Evolutionary conservation across 768 basidiomycete genomes (phyloP).

Genomic region (Auriscalpium orientale): DNA sequence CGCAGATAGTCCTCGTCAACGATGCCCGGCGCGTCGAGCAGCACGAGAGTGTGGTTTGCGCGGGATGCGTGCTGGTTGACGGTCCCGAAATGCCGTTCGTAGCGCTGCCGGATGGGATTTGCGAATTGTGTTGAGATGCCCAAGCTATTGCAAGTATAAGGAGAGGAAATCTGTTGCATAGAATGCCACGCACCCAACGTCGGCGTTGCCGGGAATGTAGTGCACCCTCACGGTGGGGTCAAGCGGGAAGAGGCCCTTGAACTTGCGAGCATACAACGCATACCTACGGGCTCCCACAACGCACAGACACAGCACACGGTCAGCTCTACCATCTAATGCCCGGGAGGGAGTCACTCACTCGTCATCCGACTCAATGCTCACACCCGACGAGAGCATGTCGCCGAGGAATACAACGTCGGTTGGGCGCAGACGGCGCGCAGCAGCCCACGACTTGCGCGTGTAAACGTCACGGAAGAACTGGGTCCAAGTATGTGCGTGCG

Average conservation of each 20-base stretch:
- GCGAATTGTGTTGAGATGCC: not conserved
- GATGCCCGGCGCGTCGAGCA: conserved; percentile 68
- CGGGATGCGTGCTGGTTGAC: conserved; percentile 56
- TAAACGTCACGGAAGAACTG: conserved; percentile 71
- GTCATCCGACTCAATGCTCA: conserved; percentile 49
- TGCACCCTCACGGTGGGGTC: conserved; percentile 41
- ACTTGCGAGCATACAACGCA: conserved; percentile 56
- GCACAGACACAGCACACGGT: not conserved
- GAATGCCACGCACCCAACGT: conserved; percentile 53
- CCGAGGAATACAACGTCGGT: conserved; percentile 78
- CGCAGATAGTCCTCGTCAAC: conserved; percentile 76
- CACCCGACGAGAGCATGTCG: conserved; percentile 87
- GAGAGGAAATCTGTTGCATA: not conserved
- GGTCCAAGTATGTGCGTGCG: conserved; percentile 60
- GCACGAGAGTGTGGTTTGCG: conserved; percentile 61
- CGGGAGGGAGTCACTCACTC: conserved; percentile 49
- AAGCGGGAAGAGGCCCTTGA: conserved; percentile 59
- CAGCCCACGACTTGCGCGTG: conserved; percentile 78
- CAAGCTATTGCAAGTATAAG: not conserved
- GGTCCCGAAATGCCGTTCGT: conserved; percentile 58
- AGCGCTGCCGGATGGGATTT: conserved; percentile 46
- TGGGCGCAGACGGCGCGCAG: conserved; percentile 48
- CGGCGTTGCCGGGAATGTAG: conserved; percentile 86
- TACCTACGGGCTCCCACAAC: conserved; percentile 44
- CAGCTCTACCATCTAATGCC: not conserved